Base-by-base conservation (phyloP, 164 flowering plant genomes). In the Vitis rupestris region DNA sequence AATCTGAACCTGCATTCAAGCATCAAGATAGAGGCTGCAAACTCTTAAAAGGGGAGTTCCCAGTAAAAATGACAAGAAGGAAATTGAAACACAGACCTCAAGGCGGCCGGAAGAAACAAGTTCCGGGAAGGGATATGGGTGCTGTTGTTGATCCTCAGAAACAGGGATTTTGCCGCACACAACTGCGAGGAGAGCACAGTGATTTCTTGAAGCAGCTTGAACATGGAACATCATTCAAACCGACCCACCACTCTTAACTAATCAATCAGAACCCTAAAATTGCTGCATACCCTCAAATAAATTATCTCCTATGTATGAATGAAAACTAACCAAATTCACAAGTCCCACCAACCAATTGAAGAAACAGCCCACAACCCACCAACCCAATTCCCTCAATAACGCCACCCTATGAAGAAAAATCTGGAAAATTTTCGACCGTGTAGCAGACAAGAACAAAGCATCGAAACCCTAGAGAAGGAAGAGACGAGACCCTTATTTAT, bases 71-170 rank as follows among this genome's bases (percentile, higher is more conserved):
- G n/a, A 11, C 31, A 53, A 14, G 12, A 27, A 30, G 29, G 52
- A 9, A 47, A 65, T 7, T 8, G 27, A 9, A 52, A 54, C 5
- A 16, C 11, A 9, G 30, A 72, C 75, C 75, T 66, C 75, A 17
- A 72, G 64, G 11, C 69, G 65, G 53, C 75, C 75, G 6, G 70
- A 54, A 16, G 75, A 66, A n/a, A 53, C 70, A 23, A 65, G 62
- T 62, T 72, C 75, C 27, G 70, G 75, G 47, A 72, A 51, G 47
- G 75, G 70, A 50, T 50, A 72, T 37, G 27, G 2, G 0, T 23
- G 27, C 27, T 23, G 27, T 23, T 23, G 2, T 23, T 23, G 27
- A 23, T 3, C 30, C n/a, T 63, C 47, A 54, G 72, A n/a, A 55
- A 16, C 69, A 52, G 61, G 60, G 27, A 59, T 15, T 16, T 50